Evolutionary conservation across 2,329 filamentous ascomycete species (phyloP).

Genomic region (Berkeleyomyces basicola): DNA sequence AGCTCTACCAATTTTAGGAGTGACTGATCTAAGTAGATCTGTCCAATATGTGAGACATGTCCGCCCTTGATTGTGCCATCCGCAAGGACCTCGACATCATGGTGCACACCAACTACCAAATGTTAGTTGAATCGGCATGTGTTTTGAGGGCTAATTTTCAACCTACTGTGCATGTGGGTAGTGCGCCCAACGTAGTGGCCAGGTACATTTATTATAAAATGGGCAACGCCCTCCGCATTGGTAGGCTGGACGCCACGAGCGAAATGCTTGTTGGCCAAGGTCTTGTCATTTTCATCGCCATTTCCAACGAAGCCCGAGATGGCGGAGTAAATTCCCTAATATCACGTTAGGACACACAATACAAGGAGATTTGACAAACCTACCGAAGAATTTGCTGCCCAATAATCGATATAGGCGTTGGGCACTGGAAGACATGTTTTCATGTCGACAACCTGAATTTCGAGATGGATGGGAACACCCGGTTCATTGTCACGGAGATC

Average conservation of each 20-base stretch:
- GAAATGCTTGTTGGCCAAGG: conserved; percentile 21
- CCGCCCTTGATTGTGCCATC: conserved; percentile 23
- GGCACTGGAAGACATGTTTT: conserved; percentile 16
- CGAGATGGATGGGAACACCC: conserved; percentile 16
- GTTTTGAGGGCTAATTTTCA: conserved; percentile 8
- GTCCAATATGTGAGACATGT: conserved; percentile 42
- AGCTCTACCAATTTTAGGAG: conserved; percentile 35
- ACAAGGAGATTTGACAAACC: background rate
- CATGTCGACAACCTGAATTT: conserved; percentile 17
- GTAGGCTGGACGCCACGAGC: conserved; percentile 26
- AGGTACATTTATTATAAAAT: conserved; percentile 28
- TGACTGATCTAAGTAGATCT: conserved; percentile 46
- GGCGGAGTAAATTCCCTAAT: conserved; percentile 23
- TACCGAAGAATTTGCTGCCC: conserved; percentile 22
- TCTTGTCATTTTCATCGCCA: conserved; percentile 26
- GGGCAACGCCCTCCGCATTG: conserved; percentile 26
- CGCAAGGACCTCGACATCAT: conserved; percentile 20
- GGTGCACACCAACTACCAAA: conserved; percentile 22
- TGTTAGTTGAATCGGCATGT: background rate
- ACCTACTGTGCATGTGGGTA: conserved; percentile 30
- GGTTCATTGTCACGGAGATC: conserved; percentile 15
- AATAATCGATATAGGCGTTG: conserved; percentile 16
- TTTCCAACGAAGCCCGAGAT: conserved; percentile 20
- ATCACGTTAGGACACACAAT: background rate
- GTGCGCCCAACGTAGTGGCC: conserved; percentile 30